Percentiles rank a stretch among this genome's conserved stretches.
Conservation (phyloP, 176 grass and related monocot genomes). For the Olyra latifolia region DNA sequence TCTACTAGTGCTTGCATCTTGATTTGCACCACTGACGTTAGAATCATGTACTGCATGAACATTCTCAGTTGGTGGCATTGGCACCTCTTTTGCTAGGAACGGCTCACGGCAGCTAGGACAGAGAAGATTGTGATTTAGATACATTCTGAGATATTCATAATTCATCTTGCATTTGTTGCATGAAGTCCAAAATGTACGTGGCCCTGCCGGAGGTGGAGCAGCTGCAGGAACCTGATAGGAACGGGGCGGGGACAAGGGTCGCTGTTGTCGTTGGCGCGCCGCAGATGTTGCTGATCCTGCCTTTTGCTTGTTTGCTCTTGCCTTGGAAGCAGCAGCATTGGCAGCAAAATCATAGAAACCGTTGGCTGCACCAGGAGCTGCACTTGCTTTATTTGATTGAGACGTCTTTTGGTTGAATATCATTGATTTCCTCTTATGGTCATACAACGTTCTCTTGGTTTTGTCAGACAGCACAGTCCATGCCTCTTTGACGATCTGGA, state of each 20-base stretch:
- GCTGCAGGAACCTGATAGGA: not conserved
- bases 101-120: constrained; percentile 39
- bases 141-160: constrained; percentile 38
- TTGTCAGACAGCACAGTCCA: constrained; percentile 43
- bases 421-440: constrained; percentile 31
- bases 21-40: constrained; percentile 19
- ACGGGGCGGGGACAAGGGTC: not conserved
- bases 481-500: constrained; percentile 34
- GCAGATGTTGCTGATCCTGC: constrained; percentile 7
- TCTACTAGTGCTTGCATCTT: constrained; percentile 29
- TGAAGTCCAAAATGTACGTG: constrained; percentile 50
- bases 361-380: constrained; percentile 15
- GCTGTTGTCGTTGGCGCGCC: not conserved
- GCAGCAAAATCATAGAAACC: constrained; percentile 24
- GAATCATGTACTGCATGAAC: constrained; percentile 24
- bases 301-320: constrained; percentile 27
- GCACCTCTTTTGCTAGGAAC: constrained; percentile 39
- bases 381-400: constrained; percentile 13
- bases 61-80: constrained; percentile 22
- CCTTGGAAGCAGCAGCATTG: constrained; percentile 2
- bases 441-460: constrained; percentile 27
- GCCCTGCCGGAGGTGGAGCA: not conserved
- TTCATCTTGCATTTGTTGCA: constrained; percentile 53
- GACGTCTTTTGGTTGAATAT: constrained; percentile 1
- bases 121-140: constrained; percentile 42